Evolutionary conservation across 2,329 filamentous ascomycete genomes (phyloP).

Genomic region (Zarea fungicola): DNA sequence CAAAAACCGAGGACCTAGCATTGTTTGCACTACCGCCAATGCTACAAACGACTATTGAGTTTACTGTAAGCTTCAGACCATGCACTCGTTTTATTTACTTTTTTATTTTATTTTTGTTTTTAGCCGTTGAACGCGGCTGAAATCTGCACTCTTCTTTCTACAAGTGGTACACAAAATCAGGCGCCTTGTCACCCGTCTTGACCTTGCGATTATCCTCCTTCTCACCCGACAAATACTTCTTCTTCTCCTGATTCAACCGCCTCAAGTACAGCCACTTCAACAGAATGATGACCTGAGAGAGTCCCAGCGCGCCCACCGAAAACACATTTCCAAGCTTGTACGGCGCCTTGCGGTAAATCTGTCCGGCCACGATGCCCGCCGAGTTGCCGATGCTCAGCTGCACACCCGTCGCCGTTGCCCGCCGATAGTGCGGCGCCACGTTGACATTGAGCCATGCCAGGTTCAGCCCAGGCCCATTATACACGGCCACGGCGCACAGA

Average conservation of each 20-base stretch:
- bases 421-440: constrained; percentile 39
- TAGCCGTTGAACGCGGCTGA: too few species aligned
- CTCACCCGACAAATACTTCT: constrained; percentile 31
- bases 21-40: too few species aligned
- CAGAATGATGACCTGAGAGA: constrained; percentile 33
- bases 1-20: too few species aligned
- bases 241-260: constrained; percentile 37
- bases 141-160: too few species aligned
- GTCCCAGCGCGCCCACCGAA: constrained; percentile 22
- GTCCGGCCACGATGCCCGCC: constrained; percentile 38
- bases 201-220: constrained; percentile 39
- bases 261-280: constrained; percentile 38
- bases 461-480: constrained; percentile 43
- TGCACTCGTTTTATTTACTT: too few species aligned
- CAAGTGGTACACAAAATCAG: constrained; percentile 44
- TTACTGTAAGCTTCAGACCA: too few species aligned
- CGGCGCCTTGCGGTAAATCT: constrained; percentile 29
- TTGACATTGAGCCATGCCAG: constrained; percentile 43
- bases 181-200: constrained; percentile 39
- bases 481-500: constrained; percentile 42
- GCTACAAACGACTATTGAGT: too few species aligned
- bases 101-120: too few species aligned
- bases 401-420: constrained; percentile 41
- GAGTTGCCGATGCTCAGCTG: constrained; percentile 42
- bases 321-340: constrained; percentile 27